Evolutionary conservation across 208 protist genomes (phyloP), one percentile per base, ranked within the genome.

Genomic region (Crithidia mellificae): DNA sequence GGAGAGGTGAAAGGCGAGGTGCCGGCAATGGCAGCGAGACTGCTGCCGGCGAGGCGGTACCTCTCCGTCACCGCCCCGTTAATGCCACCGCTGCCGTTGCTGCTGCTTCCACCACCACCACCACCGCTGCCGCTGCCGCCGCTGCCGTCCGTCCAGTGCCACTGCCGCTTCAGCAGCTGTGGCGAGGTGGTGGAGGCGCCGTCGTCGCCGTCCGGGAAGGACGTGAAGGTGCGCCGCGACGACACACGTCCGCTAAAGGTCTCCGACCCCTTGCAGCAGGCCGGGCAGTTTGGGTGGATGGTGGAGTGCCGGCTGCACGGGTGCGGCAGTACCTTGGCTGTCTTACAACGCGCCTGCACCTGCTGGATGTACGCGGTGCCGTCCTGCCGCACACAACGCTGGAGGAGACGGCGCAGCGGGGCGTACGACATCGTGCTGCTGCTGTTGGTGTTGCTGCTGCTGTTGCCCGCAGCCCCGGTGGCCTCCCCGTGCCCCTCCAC

Each of bases 341-440:
- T 24, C 34, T 64, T 63, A 44, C 59, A 74, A 1, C 68, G 68
- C 52, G 15, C 30, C 59, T 62, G 68, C 59, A 68, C 17, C 41
- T 56, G 52, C 51, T 68, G 57, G 1, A 74, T 46, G 51, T 43
- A 56, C 14, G 9, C 22, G 34, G 14, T 55, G 27, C 59, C 52
- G 43, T 55, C 27, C 30, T 36, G 52, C 9, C 68, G 51, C 2
- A 63, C 19, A n/a, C 58, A 47, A 25, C 29, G 58, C 46, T 14
- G 44, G 29, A 57, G n/a, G 38, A 29, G 29, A 15, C 14, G 47
- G 2, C 39, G 55, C 14, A 24, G 39, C 36, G 55, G 32, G 7
- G 32, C 52, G 0, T 7, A 43, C 52, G 52, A 43, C 52, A n/a
- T 3, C 3, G 52, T 51, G 7, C 22, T 14, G 22, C 20, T 22